Base-by-base conservation (phyloP, 2,329 filamentous ascomycete species). In the Colletotrichum salicis region DNA sequence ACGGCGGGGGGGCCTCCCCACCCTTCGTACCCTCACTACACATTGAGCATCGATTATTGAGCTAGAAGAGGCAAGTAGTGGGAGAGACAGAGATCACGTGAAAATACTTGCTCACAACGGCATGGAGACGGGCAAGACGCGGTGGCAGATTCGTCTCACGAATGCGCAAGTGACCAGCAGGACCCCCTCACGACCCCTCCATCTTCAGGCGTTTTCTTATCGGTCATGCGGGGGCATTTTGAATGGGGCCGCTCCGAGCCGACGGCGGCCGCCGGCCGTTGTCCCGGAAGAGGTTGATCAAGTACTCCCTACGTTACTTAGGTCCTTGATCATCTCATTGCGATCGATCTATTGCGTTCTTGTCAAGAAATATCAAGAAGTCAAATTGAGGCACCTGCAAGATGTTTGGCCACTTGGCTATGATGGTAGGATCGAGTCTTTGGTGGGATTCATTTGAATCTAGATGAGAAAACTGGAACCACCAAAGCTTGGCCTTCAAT, bases 181-280 rank as follows among this genome's bases (percentile, higher is more conserved):
- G 52, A 24, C 45, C 60, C 60, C 57, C 57, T 59, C 57, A 59
- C 8, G n/a, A 59, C 57, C 57, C 60, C 60, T 63, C 60, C 60
- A 54, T 54, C 45, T 63, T 37, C 31, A 31, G 6, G 12, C 19
- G 45, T 35, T 56, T 56, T 64, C 51, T 64, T 55, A 56, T 64
- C 48, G 22, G 15, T 27, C n/a, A 51, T 51, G 63, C 22, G 65
- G 64, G 64, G 58, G 10, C 11, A 10, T 10, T n/a, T 24, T 19
- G 41, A 12, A 31, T 33, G 64, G 52, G 29, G 35, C 22, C 37
- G 66, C 55, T 56, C 70, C 55, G 55, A 64, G 70, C 70, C 70
- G 70, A 31, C 70, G 66, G 70, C 70, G 45, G 70, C 70, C 70
- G 70, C n/a, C 66, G 66, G 70, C 70, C 65, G 24, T 7, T 22